phyloP scores from a whole-genome alignment of 352 stramenopile genomes.

The Phytophthora crassamura region DNA sequence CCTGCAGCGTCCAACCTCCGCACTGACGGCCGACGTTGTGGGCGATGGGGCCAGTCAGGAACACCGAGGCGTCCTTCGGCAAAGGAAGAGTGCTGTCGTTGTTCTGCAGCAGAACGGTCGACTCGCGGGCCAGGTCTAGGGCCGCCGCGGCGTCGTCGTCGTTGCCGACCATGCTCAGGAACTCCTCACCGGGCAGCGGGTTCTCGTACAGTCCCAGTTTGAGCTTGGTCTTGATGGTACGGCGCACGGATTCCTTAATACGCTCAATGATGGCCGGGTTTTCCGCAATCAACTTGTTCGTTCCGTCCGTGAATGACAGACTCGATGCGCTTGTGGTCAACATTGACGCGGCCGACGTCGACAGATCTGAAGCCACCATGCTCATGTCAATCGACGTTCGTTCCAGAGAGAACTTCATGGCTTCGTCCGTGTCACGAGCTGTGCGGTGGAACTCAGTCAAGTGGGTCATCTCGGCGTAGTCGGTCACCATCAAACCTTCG shows the following conservation, averaged over 20 bases:
- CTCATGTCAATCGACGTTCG: slow-evolving; percentile 88
- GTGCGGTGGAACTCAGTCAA: slow-evolving; percentile 54
- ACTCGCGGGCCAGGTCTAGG: slow-evolving; percentile 64
- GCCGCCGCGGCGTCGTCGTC: slow-evolving; percentile 45
- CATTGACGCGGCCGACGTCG: too few relatives aligned
- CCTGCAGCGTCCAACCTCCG: slow-evolving; percentile 59
- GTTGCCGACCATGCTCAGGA: slow-evolving; percentile 42
- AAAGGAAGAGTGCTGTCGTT: slow-evolving; percentile 23
- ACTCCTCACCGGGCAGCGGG: slow-evolving; percentile 45
- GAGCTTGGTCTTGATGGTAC: slow-evolving; percentile 68
- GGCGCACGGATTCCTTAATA: slow-evolving; percentile 50
- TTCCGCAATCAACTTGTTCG: slow-evolving; percentile 39
- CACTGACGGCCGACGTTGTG: slow-evolving; percentile 66
- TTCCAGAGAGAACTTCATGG: slow-evolving; percentile 56
- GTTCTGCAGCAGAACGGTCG: slow-evolving; percentile 38
- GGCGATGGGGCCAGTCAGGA: slow-evolving; percentile 38
- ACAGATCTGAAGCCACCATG: slow-evolving; percentile 61
- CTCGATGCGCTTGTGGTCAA: slow-evolving; percentile 79
- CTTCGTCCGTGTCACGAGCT: slow-evolving; percentile 38
- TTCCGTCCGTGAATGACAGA: slow-evolving; percentile 45
- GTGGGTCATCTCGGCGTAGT: slow-evolving; percentile 91
- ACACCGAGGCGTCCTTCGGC: slow-evolving; percentile 9
- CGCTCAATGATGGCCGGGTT: slow-evolving; percentile 29
- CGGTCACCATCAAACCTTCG: slow-evolving; percentile 86
- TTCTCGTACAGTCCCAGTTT: slow-evolving; percentile 62